Conservation (phyloP, 164 flowering plant genomes). For the Sedum album region DNA sequence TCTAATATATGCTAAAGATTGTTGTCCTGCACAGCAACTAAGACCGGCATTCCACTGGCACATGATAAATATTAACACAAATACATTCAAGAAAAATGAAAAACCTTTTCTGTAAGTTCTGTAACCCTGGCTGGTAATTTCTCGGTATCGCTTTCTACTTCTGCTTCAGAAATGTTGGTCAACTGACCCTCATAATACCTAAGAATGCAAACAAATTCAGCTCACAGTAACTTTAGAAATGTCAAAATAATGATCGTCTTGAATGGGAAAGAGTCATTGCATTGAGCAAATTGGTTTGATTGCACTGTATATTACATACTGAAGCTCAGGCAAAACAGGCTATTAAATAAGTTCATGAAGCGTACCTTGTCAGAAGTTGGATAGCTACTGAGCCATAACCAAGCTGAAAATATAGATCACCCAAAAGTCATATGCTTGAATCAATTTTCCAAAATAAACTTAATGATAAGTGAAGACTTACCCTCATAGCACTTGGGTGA, state of each 20-base stretch:
- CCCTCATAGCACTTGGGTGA: conserved; percentile 94
- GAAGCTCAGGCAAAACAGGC: neutral
- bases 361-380: conserved; percentile 69
- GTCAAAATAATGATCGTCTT: neutral
- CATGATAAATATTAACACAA: neutral
- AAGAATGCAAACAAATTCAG: conserved; percentile 6
- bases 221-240: no score
- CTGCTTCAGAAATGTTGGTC: conserved; percentile 55
- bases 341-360: neutral
- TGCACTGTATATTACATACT: neutral
- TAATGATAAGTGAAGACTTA: conserved; percentile 18
- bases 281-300: neutral
- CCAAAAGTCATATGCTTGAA: conserved; percentile 2
- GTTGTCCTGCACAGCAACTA: neutral
- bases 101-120: conserved; percentile 87
- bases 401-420: conserved; percentile 29
- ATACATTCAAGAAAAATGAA: neutral
- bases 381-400: conserved; percentile 96
- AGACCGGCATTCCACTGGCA: neutral
- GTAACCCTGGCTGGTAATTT: conserved; percentile 37
- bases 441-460: neutral
- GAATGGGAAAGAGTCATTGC: neutral
- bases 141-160: conserved; percentile 33
- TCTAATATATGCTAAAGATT: neutral
- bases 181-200: conserved; percentile 93